A percentile compares a stretch with the other conserved stretches of the same genome.
These are phyloP conservation scores for Hemerocallis citrina DNA, from an alignment of 106 monocot genomes.

Conservation along the genomic window DNA sequence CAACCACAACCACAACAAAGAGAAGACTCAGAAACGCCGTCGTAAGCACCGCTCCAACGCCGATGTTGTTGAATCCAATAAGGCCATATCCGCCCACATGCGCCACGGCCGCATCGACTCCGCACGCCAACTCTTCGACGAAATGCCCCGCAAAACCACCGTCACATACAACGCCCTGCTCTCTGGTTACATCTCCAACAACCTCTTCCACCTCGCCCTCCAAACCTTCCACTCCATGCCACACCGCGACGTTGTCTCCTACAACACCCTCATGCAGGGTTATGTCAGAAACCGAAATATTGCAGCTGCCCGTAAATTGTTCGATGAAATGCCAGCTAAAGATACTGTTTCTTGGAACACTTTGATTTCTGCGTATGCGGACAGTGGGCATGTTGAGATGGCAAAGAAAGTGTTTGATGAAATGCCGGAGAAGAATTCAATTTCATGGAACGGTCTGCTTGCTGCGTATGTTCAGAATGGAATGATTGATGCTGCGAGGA, in stretches of 20 bases:
- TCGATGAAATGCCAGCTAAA: slow-evolving; percentile 42
- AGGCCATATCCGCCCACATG: slow-evolving; percentile 38
- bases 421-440: slow-evolving; percentile 30
- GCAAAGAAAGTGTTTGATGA: slow-evolving; percentile 40
- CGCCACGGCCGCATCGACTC: slow-evolving; percentile 29
- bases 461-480: slow-evolving; percentile 54
- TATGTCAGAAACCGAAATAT: slow-evolving; percentile 27
- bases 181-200: slow-evolving; percentile 46
- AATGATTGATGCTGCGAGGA: slow-evolving; percentile 31
- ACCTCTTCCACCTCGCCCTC: slow-evolving; percentile 21
- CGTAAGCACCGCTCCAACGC: slow-evolving; percentile 1
- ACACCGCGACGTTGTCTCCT: slow-evolving; percentile 35
- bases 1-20: background rate
- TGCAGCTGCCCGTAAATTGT: slow-evolving; percentile 29
- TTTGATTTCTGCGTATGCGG: slow-evolving; percentile 65
- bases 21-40: background rate
- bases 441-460: slow-evolving; percentile 54
- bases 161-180: slow-evolving; percentile 54
- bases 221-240: slow-evolving; percentile 36
- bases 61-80: slow-evolving; percentile 40
- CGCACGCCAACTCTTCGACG: slow-evolving; percentile 36
- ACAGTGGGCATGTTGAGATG: slow-evolving; percentile 27
- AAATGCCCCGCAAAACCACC: slow-evolving; percentile 39
- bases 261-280: slow-evolving; percentile 52
- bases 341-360: slow-evolving; percentile 58